Base-by-base conservation (phyloP, 345 rosid genomes). In the Murraya koenigii region DNA sequence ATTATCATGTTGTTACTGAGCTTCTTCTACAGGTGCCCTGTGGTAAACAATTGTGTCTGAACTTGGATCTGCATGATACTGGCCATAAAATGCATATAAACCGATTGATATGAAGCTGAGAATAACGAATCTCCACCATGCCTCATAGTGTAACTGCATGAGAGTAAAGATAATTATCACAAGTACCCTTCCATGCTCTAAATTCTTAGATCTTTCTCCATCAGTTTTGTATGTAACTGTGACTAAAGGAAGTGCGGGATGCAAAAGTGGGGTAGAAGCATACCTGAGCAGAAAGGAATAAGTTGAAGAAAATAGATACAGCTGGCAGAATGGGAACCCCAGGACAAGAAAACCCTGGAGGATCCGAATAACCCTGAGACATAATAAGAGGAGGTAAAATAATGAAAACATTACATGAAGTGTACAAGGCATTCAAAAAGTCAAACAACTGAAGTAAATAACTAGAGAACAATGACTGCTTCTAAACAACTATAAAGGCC, bases 261-360 rank as follows among this genome's bases (percentile, higher is more conserved):
- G 28, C 22, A 1, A 19, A 56, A 20, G 2, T 28, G 64, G 39
- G 52, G n/a, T 26, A 32, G 47, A 30, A 70, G 72, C 71, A 77
- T 82, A 96, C 97, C 97, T 94, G 98, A 84, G 98, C 97, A 86
- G 92, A 92, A 79, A 96, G 88, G 87, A 92, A 96, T 73, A 96
- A 89, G 84, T 94, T 96, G 85, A 96, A 89, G 87, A 94, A 91
- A 82, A 96, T 90, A 87, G 97, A 90, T 72, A 89, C 71, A 44
- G 87, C 80, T 58, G 99, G 99, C 79, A 96, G 64, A 20, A 91
- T 58, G 17, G 99, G 98, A 73, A 96, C 99, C 72, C 94, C 82
- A 25, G 99, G 99, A 79, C 99, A 96, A 69, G 90, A 79, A 82
- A 96, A 96, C 68, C 97, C 95, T 2, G 79, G 86, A 67, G 93